A percentile compares a stretch with the other conserved stretches of the same genome.
Conservation (phyloP, 2,329 filamentous ascomycete species). For the Botrytis tulipae region DNA sequence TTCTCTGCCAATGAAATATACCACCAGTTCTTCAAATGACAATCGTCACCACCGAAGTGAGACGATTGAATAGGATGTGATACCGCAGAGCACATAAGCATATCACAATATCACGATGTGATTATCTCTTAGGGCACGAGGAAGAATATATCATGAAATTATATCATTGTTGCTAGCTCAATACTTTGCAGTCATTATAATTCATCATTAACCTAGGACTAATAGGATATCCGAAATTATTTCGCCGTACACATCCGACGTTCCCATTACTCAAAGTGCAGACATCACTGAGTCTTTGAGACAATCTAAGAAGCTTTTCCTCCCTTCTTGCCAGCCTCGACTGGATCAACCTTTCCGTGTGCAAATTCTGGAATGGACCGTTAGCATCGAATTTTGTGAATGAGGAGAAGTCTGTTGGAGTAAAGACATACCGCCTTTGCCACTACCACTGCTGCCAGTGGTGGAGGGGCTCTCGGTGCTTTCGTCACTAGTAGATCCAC, state of each 20-base stretch:
- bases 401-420: background rate
- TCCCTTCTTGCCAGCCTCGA: conserved; percentile 43
- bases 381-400: background rate
- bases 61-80: background rate
- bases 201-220: background rate
- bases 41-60: too few species aligned
- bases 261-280: background rate
- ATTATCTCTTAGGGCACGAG: background rate
- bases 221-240: background rate
- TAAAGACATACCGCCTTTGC: conserved; percentile 1
- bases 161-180: conserved; percentile 1
- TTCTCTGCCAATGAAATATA: background rate
- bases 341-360: conserved; percentile 44
- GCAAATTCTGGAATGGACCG: conserved; percentile 39
- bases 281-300: background rate
- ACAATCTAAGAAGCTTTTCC: conserved; percentile 30
- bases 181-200: background rate
- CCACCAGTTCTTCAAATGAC: background rate
- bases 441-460: background rate
- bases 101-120: background rate
- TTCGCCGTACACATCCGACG: background rate
- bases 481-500: background rate
- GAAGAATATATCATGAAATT: background rate
- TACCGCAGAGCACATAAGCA: background rate
- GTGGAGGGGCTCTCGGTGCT: background rate